Evolutionary conservation across 2,329 filamentous ascomycete genomes (phyloP), one percentile per base, ranked within the genome.

Genomic region (Didymellaceae sp.): DNA sequence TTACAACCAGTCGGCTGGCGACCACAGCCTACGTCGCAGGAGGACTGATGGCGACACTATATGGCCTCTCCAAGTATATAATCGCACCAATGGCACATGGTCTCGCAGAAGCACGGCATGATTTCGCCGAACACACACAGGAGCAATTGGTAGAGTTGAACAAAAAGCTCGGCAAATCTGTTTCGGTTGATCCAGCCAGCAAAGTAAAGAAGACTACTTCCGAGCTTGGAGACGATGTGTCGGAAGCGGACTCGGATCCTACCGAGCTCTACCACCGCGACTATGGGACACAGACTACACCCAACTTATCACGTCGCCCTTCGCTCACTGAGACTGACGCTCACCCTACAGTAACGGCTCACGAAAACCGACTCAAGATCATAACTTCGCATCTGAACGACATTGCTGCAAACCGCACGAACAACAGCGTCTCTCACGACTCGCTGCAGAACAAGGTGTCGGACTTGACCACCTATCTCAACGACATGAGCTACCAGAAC

Each of bases 251-350:
- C 61, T 84, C 81, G 10, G 84, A 86, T 58, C 89, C 90, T 1
- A 86, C 87, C 1, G 89, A 93, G 71, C 82, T 92, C 55, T 94
- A 90, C 74, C 89, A 92, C 71, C 84, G 89, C 35, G 90, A 94
- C 66, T 82, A 90, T 52, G 89, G 88, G 57, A 89, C 89, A 1
- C 90, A 94, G 72, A 94, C 90, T 0, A 86, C 84, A 0, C 79
- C 78, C 1, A 75, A 75, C 0, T 70, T 78, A 2, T 79, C 78
- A 4, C 75, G 77, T 5, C 61, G 71, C 18, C 60, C 69, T 4
- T 69, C 70, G 1, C 53, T 66, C 8, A 54, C 62, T 5, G 43
- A 62, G 5, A 30, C 52, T 3, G 59, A 67, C 21, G 53, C 58
- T 11, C 67, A 71, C 48, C 54, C 65, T 20, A 54, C 68, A 4